phyloP scores from a whole-genome alignment of 208 protist species.

The Lotmaria passim region DNA sequence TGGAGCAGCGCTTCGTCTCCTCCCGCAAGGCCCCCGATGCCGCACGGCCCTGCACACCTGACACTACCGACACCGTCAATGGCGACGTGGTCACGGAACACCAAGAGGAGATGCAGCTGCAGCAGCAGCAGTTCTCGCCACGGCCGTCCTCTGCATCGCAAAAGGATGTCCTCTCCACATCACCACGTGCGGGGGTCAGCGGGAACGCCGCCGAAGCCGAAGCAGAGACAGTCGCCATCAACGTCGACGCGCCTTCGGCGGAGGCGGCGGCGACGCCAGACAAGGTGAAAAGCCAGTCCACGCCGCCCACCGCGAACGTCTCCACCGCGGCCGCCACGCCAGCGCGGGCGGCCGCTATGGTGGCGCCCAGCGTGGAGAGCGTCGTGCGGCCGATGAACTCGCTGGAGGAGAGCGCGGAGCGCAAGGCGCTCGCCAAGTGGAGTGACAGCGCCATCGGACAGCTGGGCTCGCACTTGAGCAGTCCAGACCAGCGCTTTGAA shows the following conservation, averaged over 20 bases:
- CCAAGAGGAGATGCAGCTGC: neutral
- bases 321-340: slow-evolving; percentile 14
- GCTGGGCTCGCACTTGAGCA: neutral
- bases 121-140: slow-evolving; percentile 23
- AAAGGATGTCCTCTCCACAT: slow-evolving; percentile 9
- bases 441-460: neutral
- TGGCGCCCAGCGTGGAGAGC: slow-evolving; percentile 6
- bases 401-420: neutral
- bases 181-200: slow-evolving; percentile 4
- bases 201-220: no score
- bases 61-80: neutral
- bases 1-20: slow-evolving; percentile 19
- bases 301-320: slow-evolving; percentile 7
- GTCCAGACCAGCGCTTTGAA: slow-evolving; percentile 7
- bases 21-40: neutral
- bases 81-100: slow-evolving; percentile 2
- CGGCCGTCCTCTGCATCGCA: slow-evolving; percentile 17
- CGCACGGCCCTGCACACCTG: slow-evolving; percentile 2
- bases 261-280: neutral
- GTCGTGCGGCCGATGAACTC: no score
- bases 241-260: neutral
- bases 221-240: neutral
- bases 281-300: neutral
- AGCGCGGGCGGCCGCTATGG: slow-evolving; percentile 6
- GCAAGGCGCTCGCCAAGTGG: neutral